Evolutionary conservation across 768 basidiomycete genomes (phyloP).

Genomic region (Termitomyces sp.): DNA sequence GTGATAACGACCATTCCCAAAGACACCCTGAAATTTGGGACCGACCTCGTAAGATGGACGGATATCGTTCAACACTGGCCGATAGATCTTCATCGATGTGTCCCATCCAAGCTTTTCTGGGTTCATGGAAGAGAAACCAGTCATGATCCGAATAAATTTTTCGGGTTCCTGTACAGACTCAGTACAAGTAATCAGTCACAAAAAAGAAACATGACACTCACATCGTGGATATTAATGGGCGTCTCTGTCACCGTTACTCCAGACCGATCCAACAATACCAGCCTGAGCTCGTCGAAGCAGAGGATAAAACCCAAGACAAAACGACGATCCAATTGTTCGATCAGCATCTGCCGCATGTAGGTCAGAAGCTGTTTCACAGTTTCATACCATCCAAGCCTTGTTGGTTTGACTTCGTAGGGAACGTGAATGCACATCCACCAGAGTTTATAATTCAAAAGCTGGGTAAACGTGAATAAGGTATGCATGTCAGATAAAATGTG

Average conservation of each 20-base stretch:
- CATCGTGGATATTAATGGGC: conserved; percentile 9
- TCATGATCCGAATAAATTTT: conserved; percentile 1
- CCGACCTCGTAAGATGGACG: background rate
- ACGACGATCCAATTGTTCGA: conserved; percentile 12
- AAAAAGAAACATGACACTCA: background rate
- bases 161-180: background rate
- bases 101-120: background rate
- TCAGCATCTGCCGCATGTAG: conserved; percentile 8
- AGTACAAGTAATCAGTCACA: background rate
- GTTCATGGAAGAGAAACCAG: background rate
- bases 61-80: background rate
- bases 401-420: background rate
- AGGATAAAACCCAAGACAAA: conserved; percentile 8
- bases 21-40: background rate
- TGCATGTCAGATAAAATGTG: too few species aligned
- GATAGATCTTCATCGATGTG: background rate
- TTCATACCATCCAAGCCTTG: background rate
- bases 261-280: conserved; percentile 6
- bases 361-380: background rate
- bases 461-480: too few species aligned
- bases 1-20: background rate
- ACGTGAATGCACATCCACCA: background rate
- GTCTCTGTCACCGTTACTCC: background rate
- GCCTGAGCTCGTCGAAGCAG: conserved; percentile 2
- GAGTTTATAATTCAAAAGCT: too few species aligned